phyloP scores from a whole-genome alignment of 2,329 filamentous ascomycete genomes.

The Aspergillus nomiae region DNA sequence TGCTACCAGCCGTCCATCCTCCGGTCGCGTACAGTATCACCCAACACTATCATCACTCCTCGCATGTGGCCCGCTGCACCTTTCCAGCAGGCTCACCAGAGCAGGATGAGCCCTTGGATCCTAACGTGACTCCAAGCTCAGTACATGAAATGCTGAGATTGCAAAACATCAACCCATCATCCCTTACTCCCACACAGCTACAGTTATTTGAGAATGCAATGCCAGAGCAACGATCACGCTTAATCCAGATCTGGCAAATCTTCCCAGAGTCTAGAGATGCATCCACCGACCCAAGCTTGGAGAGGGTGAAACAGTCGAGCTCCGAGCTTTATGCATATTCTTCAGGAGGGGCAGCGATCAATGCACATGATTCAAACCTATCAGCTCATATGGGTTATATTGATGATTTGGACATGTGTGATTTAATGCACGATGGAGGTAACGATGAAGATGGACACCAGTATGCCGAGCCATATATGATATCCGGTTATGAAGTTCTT shows the following conservation, averaged over 20 bases:
- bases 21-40: conserved; percentile 72
- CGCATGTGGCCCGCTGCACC: conserved; percentile 60
- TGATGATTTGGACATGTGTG: conserved; percentile 49
- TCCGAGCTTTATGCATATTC: background rate
- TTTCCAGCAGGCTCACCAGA: conserved; percentile 43
- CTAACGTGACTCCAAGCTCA: background rate
- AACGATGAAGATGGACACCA: conserved; percentile 29
- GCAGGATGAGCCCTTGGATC: conserved; percentile 7
- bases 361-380: background rate
- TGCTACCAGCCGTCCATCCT: conserved; percentile 38
- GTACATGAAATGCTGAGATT: conserved; percentile 56
- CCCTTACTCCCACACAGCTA: conserved; percentile 73
- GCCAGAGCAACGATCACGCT: conserved; percentile 68
- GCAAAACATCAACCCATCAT: conserved; percentile 61
- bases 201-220: conserved; percentile 78
- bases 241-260: conserved; percentile 84
- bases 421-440: conserved; percentile 21
- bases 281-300: background rate
- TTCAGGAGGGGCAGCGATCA: background rate
- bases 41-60: conserved; percentile 81
- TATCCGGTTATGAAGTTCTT: conserved; percentile 74
- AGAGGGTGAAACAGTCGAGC: background rate
- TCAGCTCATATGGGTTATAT: background rate
- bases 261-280: conserved; percentile 52
- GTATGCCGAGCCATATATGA: conserved; percentile 79